phyloP scores from a whole-genome alignment of 495 filamentous ascomycete genomes.

The Cryomyces antarcticus region DNA sequence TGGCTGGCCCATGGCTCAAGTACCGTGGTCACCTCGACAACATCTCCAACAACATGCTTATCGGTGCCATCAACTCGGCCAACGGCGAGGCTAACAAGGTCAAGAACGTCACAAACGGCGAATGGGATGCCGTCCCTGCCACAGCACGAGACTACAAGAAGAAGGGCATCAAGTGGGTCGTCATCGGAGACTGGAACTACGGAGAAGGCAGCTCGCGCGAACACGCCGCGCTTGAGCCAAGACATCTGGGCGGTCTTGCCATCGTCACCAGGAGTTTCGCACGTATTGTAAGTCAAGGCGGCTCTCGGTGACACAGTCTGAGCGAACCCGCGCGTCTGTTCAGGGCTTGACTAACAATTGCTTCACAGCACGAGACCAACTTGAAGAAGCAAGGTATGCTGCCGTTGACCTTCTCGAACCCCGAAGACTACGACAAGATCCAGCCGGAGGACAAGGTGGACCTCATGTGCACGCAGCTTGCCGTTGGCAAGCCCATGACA shows the following conservation, averaged over 20 bases:
- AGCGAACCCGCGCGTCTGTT: background rate
- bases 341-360: background rate
- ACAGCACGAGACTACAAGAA: conserved; percentile 97
- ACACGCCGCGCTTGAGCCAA: conserved; percentile 92
- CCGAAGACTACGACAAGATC: conserved; percentile 96
- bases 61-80: conserved; percentile 86
- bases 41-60: conserved; percentile 99
- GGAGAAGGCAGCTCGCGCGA: conserved; percentile 94
- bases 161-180: conserved; percentile 89
- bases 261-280: conserved; percentile 94
- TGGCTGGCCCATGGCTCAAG: conserved; percentile 98
- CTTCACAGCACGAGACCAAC: conserved; percentile 76
- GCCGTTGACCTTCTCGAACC: conserved; percentile 83
- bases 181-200: conserved; percentile 99
- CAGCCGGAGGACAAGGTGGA: conserved; percentile 81
- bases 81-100: conserved; percentile 98
- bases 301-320: background rate
- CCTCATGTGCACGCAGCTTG: conserved; percentile 74
- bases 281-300: conserved; percentile 46
- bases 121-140: conserved; percentile 73
- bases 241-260: conserved; percentile 89
- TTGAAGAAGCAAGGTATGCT: conserved; percentile 99
- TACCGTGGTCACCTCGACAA: conserved; percentile 99
- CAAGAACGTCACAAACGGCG: conserved; percentile 70
- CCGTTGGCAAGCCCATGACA: conserved; percentile 84